These are phyloP conservation scores for Hypomontagnella monticulosa DNA, from an alignment of 495 filamentous ascomycete species.

Conservation along the genomic window DNA sequence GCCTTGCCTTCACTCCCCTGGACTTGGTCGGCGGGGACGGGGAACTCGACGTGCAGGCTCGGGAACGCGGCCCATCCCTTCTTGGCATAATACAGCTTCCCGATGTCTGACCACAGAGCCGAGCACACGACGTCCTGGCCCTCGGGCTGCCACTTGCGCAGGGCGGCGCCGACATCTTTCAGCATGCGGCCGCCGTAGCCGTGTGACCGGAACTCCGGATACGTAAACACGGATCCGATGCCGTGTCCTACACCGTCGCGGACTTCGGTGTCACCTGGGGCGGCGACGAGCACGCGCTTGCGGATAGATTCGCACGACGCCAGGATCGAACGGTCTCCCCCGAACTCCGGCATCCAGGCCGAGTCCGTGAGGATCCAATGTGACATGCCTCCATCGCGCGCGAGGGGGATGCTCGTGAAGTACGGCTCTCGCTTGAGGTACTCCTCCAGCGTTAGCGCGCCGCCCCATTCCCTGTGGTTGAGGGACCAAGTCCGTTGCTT, in stretches of 20 bases:
- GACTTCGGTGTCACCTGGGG: conserved; percentile 54
- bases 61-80: conserved; percentile 81
- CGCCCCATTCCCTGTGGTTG: conserved; percentile 78
- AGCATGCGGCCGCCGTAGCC: conserved; percentile 80
- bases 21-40: conserved; percentile 43
- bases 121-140: conserved; percentile 64
- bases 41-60: conserved; percentile 75
- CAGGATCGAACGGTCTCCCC: conserved; percentile 68
- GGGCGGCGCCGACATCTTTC: conserved; percentile 52
- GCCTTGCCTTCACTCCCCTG: conserved; percentile 5
- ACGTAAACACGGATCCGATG: conserved; percentile 87
- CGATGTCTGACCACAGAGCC: conserved; percentile 93
- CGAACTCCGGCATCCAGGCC: conserved; percentile 44
- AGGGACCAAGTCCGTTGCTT: conserved; percentile 68
- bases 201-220: conserved; percentile 72
- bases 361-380: conserved; percentile 85
- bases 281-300: conserved; percentile 70
- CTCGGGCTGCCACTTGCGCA: conserved; percentile 49
- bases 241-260: conserved; percentile 78
- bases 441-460: conserved; percentile 67
- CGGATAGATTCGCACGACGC: conserved; percentile 84
- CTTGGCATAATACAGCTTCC: conserved; percentile 87
- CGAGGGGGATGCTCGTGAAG: conserved; percentile 71
- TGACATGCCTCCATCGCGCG: conserved; percentile 77
- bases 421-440: conserved; percentile 84